Percentiles rank a stretch among this genome's conserved stretches.
Conservation (phyloP, 2,329 filamentous ascomycete species). For the Sphaerulina musiva region DNA sequence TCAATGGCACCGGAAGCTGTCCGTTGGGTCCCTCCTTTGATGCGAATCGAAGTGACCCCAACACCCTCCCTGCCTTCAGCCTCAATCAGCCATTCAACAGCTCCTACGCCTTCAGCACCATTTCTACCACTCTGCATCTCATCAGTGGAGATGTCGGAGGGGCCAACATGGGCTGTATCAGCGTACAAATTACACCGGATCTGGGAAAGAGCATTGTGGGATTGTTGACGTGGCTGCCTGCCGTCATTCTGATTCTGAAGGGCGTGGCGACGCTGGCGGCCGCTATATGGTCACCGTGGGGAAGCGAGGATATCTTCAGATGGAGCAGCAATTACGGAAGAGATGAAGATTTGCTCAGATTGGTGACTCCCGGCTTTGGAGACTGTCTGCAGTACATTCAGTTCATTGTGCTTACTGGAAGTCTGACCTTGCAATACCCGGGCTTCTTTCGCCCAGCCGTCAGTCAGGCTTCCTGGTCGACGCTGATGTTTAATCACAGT, state of each 20-base stretch:
- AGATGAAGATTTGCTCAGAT: conserved; percentile 80
- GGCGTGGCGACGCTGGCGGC: conserved; percentile 77
- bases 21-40: conserved; percentile 70
- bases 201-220: conserved; percentile 63
- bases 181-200: conserved; percentile 75
- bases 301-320: conserved; percentile 78
- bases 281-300: conserved; percentile 88
- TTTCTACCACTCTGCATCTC: conserved; percentile 66
- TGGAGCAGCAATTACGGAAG: conserved; percentile 98
- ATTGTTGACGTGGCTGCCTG: conserved; percentile 67
- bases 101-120: conserved; percentile 79
- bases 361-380: conserved; percentile 92
- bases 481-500: conserved; percentile 87
- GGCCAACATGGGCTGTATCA: conserved; percentile 69
- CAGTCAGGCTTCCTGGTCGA: conserved; percentile 81
- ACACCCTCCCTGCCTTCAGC: conserved; percentile 63
- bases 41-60: conserved; percentile 47
- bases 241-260: conserved; percentile 70
- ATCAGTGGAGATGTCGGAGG: conserved; percentile 62
- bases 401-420: conserved; percentile 82
- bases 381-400: conserved; percentile 97
- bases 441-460: conserved; percentile 90
- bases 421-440: conserved; percentile 78
- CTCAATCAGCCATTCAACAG: conserved; percentile 68
- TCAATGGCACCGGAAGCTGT: conserved; percentile 54